phyloP scores from a whole-genome alignment of 2,329 filamentous ascomycete genomes.

The Zasmidium cellare region DNA sequence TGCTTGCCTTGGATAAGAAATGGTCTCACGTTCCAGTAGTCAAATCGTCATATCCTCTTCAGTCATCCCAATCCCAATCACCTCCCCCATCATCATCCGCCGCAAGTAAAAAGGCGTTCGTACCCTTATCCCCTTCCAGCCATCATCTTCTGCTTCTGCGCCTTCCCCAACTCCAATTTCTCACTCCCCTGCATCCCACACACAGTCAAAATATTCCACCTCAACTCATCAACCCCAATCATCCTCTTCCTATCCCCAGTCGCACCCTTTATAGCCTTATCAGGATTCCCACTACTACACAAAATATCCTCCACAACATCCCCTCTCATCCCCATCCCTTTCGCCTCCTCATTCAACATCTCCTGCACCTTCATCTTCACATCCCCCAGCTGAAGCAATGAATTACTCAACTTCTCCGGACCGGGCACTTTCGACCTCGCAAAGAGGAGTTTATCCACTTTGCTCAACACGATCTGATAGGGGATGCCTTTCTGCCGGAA shows the following conservation, averaged over 20 bases:
- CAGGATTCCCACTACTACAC: slow-evolving; percentile 52
- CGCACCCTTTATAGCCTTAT: slow-evolving; percentile 48
- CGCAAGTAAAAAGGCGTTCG: too few species aligned
- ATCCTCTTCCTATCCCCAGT: slow-evolving; percentile 54
- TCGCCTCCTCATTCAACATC: slow-evolving; percentile 43
- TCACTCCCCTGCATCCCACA: slow-evolving; percentile 52
- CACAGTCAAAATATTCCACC: slow-evolving; percentile 65
- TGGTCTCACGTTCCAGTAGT: neutral
- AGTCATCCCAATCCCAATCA: too few species aligned
- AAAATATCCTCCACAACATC: slow-evolving; percentile 60
- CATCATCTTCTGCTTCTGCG: neutral
- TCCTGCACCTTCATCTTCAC: slow-evolving; percentile 41
- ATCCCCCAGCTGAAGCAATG: slow-evolving; percentile 37
- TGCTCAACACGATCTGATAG: slow-evolving; percentile 67
- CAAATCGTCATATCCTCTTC: too few species aligned
- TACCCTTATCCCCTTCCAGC: too few species aligned
- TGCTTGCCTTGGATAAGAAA: neutral
- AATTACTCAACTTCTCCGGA: slow-evolving; percentile 29
- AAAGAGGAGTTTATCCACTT: slow-evolving; percentile 60
- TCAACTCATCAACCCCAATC: slow-evolving; percentile 61
- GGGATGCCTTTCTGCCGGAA: slow-evolving; percentile 59
- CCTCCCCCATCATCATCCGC: too few species aligned
- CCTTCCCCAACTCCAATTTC: slow-evolving; percentile 4
- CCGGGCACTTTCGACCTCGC: slow-evolving; percentile 27
- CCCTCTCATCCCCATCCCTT: slow-evolving; percentile 36